Conservation (phyloP, 345 rosid species). For the Citrus unshiu region DNA sequence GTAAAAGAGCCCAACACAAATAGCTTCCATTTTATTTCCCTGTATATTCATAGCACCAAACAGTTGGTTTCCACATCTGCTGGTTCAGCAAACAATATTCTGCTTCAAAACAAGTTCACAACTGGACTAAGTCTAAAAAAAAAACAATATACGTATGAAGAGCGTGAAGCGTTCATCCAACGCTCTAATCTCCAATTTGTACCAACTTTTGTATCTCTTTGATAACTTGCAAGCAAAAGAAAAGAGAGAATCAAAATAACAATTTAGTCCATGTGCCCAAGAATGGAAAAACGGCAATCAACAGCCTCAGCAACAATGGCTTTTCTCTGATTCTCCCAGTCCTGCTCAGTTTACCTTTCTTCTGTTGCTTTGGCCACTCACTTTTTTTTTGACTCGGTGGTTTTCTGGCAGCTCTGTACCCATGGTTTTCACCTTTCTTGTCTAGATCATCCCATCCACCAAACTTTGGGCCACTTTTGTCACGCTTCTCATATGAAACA, state of each 20-base stretch:
- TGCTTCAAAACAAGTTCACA: background rate
- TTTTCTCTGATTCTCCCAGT: conserved; percentile 59
- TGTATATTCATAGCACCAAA: background rate
- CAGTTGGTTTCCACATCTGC: background rate
- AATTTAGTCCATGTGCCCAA: conserved; percentile 65
- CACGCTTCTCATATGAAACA: conserved; percentile 18
- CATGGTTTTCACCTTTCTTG: conserved; percentile 16
- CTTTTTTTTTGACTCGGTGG: conserved; percentile 12
- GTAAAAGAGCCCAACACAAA: background rate
- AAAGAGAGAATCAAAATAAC: conserved; percentile 37
- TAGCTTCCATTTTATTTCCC: background rate
- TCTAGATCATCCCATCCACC: conserved; percentile 95
- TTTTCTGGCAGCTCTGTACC: conserved; percentile 5
- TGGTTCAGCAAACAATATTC: background rate
- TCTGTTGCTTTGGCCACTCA: conserved; percentile 24
- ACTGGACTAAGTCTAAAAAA: background rate
- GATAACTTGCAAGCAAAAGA: background rate
- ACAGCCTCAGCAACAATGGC: conserved; percentile 58
- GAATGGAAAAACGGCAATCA: conserved; percentile 75
- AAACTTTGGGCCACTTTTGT: conserved; percentile 21
- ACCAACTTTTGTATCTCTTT: background rate
- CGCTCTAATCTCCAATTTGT: no score
- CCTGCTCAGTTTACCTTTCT: conserved; percentile 38
- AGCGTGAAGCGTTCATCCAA: no score
- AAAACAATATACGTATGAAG: background rate